These are phyloP conservation scores for Penicillium sp. DNA, from an alignment of 2,329 filamentous ascomycete genomes.

Conservation along the genomic window DNA sequence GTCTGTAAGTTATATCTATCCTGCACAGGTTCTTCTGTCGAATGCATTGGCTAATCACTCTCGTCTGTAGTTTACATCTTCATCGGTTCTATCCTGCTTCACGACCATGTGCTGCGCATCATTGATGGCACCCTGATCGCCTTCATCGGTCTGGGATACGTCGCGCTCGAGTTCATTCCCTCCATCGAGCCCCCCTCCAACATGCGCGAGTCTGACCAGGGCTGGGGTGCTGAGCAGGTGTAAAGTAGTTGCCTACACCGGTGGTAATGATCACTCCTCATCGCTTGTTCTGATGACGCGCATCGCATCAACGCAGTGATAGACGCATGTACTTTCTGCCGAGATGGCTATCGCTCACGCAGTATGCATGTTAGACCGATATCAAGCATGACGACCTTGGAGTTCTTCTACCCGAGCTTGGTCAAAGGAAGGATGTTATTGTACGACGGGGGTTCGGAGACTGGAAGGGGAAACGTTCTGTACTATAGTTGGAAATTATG, in stretches of 20 bases:
- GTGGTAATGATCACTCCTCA: background rate
- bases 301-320: background rate
- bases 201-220: conserved; percentile 73
- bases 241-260: conserved; percentile 45
- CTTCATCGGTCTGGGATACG: conserved; percentile 73
- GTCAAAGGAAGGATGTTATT: background rate
- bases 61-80: conserved; percentile 83
- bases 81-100: conserved; percentile 78
- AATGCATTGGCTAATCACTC: background rate
- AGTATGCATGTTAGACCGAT: conserved; percentile 14
- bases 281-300: background rate
- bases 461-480: background rate
- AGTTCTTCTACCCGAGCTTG: background rate
- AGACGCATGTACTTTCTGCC: background rate
- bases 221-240: conserved; percentile 75
- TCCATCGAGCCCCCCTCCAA: conserved; percentile 76
- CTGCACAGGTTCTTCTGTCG: background rate
- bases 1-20: conserved; percentile 65
- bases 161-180: conserved; percentile 69
- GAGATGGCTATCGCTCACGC: conserved; percentile 1
- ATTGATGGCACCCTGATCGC: conserved; percentile 76
- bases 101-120: conserved; percentile 61
- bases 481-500: conserved; percentile 10
- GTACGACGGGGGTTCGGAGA: background rate
- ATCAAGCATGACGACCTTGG: background rate